Evolutionary conservation across 306 rosid species (phyloP).

Genomic region (Cicer judaicum): DNA sequence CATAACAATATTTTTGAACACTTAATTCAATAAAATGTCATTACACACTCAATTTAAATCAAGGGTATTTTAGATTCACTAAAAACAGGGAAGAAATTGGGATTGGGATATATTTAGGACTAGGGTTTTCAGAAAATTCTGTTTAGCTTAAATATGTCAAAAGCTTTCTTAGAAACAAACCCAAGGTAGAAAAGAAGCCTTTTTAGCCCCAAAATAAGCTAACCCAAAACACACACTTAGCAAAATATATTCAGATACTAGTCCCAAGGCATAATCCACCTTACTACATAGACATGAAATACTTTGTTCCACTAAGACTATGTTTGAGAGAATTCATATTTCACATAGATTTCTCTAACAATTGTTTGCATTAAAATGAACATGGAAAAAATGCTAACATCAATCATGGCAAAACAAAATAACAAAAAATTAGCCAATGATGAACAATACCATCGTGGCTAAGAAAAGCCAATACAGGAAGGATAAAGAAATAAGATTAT

Average conservation of each 20-base stretch:
- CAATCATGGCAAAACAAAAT: background rate
- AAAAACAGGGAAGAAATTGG: background rate
- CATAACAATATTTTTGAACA: background rate
- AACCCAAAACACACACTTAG: background rate
- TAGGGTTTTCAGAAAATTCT: background rate
- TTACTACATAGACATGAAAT: background rate
- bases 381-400: background rate
- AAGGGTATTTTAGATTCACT: background rate
- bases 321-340: background rate
- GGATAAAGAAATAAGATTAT: background rate
- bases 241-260: conserved; percentile 4
- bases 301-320: background rate
- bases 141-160: background rate
- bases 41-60: background rate
- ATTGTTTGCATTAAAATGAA: background rate
- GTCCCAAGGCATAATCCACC: background rate
- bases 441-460: background rate
- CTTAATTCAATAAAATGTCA: too few species aligned
- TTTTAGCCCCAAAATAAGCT: background rate
- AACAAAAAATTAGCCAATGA: background rate
- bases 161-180: background rate
- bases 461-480: background rate
- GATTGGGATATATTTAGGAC: background rate
- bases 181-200: background rate
- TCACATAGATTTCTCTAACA: background rate